Conservation (phyloP, 305 asterid species). For the Rubia tinctorum region DNA sequence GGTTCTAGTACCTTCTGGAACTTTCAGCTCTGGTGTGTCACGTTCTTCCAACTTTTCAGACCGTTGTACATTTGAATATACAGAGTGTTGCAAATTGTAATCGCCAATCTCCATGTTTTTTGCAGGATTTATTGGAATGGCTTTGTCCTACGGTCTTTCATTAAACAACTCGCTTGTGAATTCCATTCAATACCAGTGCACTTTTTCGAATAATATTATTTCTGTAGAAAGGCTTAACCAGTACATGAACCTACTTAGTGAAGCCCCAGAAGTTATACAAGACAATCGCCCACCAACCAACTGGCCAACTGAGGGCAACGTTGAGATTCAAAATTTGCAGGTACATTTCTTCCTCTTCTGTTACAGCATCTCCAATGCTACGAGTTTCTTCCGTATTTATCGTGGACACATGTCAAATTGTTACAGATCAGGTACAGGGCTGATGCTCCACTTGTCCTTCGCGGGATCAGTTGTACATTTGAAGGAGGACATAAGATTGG, state of each 20-base stretch:
- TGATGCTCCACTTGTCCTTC: slow-evolving; percentile 77
- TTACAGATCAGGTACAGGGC: slow-evolving; percentile 67
- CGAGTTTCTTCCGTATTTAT: too few relatives aligned
- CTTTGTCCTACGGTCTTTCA: slow-evolving; percentile 88
- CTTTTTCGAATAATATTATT: slow-evolving; percentile 12
- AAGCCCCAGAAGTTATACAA: slow-evolving; percentile 67
- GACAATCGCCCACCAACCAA: slow-evolving; percentile 54
- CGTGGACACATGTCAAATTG: too few relatives aligned
- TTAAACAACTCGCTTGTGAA: slow-evolving; percentile 68
- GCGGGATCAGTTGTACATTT: slow-evolving; percentile 74
- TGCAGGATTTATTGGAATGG: slow-evolving; percentile 98
- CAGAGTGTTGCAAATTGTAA: too few relatives aligned
- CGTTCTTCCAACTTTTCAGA: too few relatives aligned
- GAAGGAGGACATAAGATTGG: slow-evolving; percentile 83
- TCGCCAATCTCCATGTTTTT: too few relatives aligned
- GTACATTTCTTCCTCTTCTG: slow-evolving; percentile 17
- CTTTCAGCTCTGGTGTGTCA: slow-evolving; percentile 81
- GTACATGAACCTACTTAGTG: slow-evolving; percentile 55
- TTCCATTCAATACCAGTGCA: slow-evolving; percentile 56
- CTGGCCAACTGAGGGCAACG: slow-evolving; percentile 81
- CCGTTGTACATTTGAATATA: too few relatives aligned
- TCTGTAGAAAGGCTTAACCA: slow-evolving; percentile 48
- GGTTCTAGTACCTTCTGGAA: slow-evolving; percentile 90
- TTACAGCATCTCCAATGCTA: too few relatives aligned
- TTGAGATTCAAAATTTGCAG: slow-evolving; percentile 70